Percentiles rank a stretch among this genome's conserved stretches.
Evolutionary conservation across 805 yeast genomes (phyloP).

Genomic region (Yueomyces sinensis): DNA sequence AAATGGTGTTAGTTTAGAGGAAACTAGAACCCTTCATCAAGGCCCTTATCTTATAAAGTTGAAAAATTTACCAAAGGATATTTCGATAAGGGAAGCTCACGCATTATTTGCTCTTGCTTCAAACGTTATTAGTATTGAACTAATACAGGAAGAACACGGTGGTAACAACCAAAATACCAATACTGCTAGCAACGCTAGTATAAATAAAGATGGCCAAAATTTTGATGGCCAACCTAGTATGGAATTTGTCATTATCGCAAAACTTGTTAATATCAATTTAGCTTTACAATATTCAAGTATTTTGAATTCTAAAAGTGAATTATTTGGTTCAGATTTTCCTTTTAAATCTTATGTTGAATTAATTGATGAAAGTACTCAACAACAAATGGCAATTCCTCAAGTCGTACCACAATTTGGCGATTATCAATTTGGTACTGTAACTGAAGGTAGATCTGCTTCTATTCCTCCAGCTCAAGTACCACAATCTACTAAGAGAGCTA

Average conservation of each 20-base stretch:
- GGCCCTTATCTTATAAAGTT: constrained; percentile 28
- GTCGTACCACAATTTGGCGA: not conserved
- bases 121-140: constrained; percentile 42
- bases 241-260: constrained; percentile 28
- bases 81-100: constrained; percentile 52
- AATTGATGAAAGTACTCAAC: constrained; percentile 24
- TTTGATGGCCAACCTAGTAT: constrained; percentile 11
- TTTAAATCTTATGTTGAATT: constrained; percentile 29
- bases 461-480: constrained; percentile 3
- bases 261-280: constrained; percentile 30
- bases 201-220: too few species aligned
- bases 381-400: constrained; percentile 9
- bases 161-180: not conserved
- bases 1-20: not conserved
- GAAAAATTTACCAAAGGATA: constrained; percentile 49
- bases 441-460: constrained; percentile 1
- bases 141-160: constrained; percentile 19
- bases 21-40: not conserved
- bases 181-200: not conserved
- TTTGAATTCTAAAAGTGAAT: constrained; percentile 27
- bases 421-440: constrained; percentile 2
- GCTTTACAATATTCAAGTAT: constrained; percentile 32
- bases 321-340: constrained; percentile 38
- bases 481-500: constrained; percentile 18
- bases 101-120: constrained; percentile 57